Evolutionary conservation across 2,329 filamentous ascomycete genomes (phyloP).

Genomic region (Atkinsonella hypoxylon): DNA sequence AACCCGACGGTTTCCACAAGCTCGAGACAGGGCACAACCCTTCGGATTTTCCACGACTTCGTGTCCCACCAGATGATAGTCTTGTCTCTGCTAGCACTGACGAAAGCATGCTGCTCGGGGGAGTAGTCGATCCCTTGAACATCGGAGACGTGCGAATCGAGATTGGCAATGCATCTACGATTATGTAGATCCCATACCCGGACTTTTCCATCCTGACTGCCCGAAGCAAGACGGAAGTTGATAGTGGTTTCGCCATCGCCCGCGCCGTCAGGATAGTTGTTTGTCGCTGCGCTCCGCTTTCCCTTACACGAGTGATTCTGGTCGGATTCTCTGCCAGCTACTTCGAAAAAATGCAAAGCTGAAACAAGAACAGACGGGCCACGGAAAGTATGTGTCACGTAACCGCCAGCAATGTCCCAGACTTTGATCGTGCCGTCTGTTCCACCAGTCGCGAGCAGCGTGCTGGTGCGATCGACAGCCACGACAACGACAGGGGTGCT

Average conservation of each 20-base stretch:
- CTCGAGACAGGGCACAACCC: slow-evolving; percentile 75
- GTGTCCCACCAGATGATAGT: slow-evolving; percentile 89
- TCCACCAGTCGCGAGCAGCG: slow-evolving; percentile 80
- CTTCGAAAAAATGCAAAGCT: slow-evolving; percentile 82
- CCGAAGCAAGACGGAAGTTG: slow-evolving; percentile 73
- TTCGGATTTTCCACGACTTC: slow-evolving; percentile 69
- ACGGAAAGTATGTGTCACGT: slow-evolving; percentile 88
- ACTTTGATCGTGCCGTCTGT: slow-evolving; percentile 92
- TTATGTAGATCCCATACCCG: slow-evolving; percentile 86
- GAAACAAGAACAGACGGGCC: slow-evolving; percentile 87
- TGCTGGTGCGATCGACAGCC: slow-evolving; percentile 75
- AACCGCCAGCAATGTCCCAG: slow-evolving; percentile 87
- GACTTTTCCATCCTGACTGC: slow-evolving; percentile 87
- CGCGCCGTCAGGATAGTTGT: slow-evolving; percentile 27
- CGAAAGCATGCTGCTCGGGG: slow-evolving; percentile 55
- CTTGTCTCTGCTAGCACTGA: slow-evolving; percentile 85
- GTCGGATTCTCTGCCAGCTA: slow-evolving; percentile 34
- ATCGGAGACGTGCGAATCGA: slow-evolving; percentile 91
- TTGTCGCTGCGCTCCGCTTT: slow-evolving; percentile 20
- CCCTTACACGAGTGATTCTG: slow-evolving; percentile 15
- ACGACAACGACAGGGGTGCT: slow-evolving; percentile 79
- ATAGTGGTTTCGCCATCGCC: slow-evolving; percentile 31
- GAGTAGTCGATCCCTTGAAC: slow-evolving; percentile 83
- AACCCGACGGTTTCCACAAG: slow-evolving; percentile 78
- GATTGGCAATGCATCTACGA: slow-evolving; percentile 59